Percentiles rank a stretch among this genome's conserved stretches.
These are phyloP conservation scores for Hanseniaspora hatyaiensis DNA, from an alignment of 805 yeast genomes.

Conservation along the genomic window DNA sequence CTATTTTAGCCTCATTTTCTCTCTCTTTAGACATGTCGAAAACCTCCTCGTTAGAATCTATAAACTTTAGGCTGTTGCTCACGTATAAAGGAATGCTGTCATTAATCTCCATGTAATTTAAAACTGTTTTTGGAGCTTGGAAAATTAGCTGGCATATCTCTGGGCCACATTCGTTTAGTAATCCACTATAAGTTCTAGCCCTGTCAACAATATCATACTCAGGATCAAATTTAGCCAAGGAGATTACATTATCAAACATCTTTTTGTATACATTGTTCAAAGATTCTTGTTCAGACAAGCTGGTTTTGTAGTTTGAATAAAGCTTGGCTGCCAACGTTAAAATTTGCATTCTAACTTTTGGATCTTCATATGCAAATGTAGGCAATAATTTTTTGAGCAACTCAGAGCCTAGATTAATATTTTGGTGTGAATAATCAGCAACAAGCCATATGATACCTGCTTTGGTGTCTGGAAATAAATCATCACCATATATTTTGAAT, in stretches of 20 bases:
- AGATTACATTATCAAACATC: slow-evolving; percentile 51
- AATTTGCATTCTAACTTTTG: slow-evolving; percentile 56
- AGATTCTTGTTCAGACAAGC: not conserved
- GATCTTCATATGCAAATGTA: slow-evolving; percentile 43
- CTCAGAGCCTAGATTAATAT: slow-evolving; percentile 56
- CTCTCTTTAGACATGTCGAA: slow-evolving; percentile 26
- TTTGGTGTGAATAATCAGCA: slow-evolving; percentile 57
- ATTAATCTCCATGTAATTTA: slow-evolving; percentile 26
- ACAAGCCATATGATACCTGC: slow-evolving; percentile 84
- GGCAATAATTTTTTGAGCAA: slow-evolving; percentile 49
- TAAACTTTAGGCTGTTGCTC: slow-evolving; percentile 20
- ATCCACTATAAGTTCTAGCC: slow-evolving; percentile 58
- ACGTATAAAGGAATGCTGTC: slow-evolving; percentile 22
- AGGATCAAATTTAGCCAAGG: slow-evolving; percentile 60
- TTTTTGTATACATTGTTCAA: slow-evolving; percentile 26
- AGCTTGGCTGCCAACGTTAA: slow-evolving; percentile 65
- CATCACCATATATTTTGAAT: slow-evolving; percentile 5
- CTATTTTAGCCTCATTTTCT: slow-evolving; percentile 29
- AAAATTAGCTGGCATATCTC: slow-evolving; percentile 58
- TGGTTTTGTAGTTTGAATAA: slow-evolving; percentile 26
- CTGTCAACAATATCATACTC: slow-evolving; percentile 72
- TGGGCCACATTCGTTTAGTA: slow-evolving; percentile 42
- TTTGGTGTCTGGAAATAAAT: slow-evolving; percentile 41
- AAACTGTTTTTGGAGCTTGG: slow-evolving; percentile 67
- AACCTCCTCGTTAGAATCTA: not conserved